Conservation (phyloP, 2,329 filamentous ascomycete genomes). For the Alternaria incomplexa region DNA sequence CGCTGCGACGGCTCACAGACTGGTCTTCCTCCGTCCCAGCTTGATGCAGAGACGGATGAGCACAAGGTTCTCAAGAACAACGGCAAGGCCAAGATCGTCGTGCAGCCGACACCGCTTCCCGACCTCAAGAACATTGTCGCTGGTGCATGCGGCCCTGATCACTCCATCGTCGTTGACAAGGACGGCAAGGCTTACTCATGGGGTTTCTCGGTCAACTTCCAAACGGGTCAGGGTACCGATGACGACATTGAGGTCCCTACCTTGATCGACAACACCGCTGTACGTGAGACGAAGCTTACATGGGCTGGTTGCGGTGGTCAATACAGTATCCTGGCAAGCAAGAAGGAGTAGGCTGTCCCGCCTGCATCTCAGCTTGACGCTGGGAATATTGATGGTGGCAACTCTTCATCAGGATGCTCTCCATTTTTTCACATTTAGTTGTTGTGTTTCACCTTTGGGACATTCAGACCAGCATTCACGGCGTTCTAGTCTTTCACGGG, state of each 20-base stretch:
- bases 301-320: constrained; percentile 90
- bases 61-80: constrained; percentile 58
- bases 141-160: constrained; percentile 72
- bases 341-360: constrained; percentile 27
- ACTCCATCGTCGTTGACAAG: constrained; percentile 72
- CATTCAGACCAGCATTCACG: constrained; percentile 26
- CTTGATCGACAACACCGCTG: constrained; percentile 81
- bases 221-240: constrained; percentile 77
- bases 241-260: constrained; percentile 82
- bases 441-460: constrained; percentile 1
- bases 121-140: constrained; percentile 62
- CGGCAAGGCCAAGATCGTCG: constrained; percentile 73
- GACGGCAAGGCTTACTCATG: constrained; percentile 76
- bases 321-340: constrained; percentile 68
- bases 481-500: constrained; percentile 22
- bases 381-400: not conserved
- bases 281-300: constrained; percentile 74
- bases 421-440: constrained; percentile 8
- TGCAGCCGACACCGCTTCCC: constrained; percentile 66
- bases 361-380: not conserved
- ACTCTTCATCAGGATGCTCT: constrained; percentile 11
- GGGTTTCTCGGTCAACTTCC: constrained; percentile 82
- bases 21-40: constrained; percentile 44
- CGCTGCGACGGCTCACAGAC: constrained; percentile 65
- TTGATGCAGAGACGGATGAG: constrained; percentile 49